These are phyloP conservation scores for Ogataea trehalophila DNA, from an alignment of 805 yeast genomes.

Conservation along the genomic window DNA sequence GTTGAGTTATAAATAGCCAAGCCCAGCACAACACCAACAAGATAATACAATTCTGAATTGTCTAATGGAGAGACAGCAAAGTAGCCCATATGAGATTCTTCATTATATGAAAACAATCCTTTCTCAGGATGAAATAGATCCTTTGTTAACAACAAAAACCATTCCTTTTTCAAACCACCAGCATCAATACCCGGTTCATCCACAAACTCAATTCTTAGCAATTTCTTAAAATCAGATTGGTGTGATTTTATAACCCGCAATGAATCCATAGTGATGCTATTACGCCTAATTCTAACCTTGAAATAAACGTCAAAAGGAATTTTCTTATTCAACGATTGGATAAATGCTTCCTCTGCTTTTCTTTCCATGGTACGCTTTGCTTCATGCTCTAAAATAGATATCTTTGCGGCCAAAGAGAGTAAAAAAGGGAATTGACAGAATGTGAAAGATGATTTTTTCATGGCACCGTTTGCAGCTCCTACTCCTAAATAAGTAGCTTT, in stretches of 20 bases:
- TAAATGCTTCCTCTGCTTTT: slow-evolving; percentile 85
- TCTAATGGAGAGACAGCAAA: slow-evolving; percentile 49
- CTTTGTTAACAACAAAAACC: slow-evolving; percentile 76
- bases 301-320: slow-evolving; percentile 63
- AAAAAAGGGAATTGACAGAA: slow-evolving; percentile 85
- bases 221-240: slow-evolving; percentile 60
- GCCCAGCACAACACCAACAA: slow-evolving; percentile 84
- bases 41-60: slow-evolving; percentile 53
- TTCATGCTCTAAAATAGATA: slow-evolving; percentile 75
- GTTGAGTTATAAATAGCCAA: slow-evolving; percentile 89
- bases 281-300: slow-evolving; percentile 63
- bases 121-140: slow-evolving; percentile 64
- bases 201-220: slow-evolving; percentile 71
- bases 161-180: slow-evolving; percentile 90
- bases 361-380: slow-evolving; percentile 77
- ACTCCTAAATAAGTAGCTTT: slow-evolving; percentile 33
- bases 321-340: slow-evolving; percentile 62
- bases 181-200: slow-evolving; percentile 94
- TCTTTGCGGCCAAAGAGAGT: slow-evolving; percentile 76
- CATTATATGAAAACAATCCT: slow-evolving; percentile 62
- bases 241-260: slow-evolving; percentile 54
- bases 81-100: slow-evolving; percentile 74
- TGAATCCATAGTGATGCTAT: slow-evolving; percentile 68
- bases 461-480: slow-evolving; percentile 20
- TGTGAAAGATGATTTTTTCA: slow-evolving; percentile 34